Base-by-base conservation (phyloP, 108 stramenopile species). In the Pelagomonas calceolata region DNA sequence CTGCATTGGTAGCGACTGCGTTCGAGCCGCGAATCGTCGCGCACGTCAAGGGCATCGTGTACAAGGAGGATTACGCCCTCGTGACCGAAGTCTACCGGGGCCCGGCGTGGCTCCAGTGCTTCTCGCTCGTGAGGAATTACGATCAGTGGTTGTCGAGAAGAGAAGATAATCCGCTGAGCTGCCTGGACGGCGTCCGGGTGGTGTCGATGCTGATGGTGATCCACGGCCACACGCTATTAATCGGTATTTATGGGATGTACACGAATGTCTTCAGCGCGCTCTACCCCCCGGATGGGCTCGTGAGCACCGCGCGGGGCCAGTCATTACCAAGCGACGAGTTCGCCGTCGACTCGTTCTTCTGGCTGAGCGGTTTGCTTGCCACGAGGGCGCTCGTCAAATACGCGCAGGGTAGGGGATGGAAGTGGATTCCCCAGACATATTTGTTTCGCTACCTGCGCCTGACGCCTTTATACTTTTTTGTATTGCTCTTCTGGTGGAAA, bases 321-420 rank as follows among this genome's bases (percentile, higher is more conserved):
- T 32, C 69, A 21, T 16, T 73, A 36, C 43, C 66, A 0, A 43
- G 65, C 16, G 79, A 68, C 9, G 72, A 72, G 30, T 81, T 80
- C 18, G 46, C 77, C 34, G 81, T 82, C 36, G 81, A 82, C 74
- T 81, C 80, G n/a, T 82, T 82, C 63, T 82, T 82, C 63, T 81
- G 78, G 69, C 64, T 82, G 32, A 78, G 77, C 16, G 81, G 81
- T 34, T 79, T 80, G 39, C 70, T 80, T 43, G 63, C 31, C 34
- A 21, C n/a, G 43, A 63, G 31, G 7, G 30, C 35, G 36, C 63
- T 15, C 33, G 32, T 0, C 30, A 65, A 32, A 15, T 33, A 0
- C 36, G 18, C 21, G 36, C 44, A 9, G n/a, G 31, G 34, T 32
- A 45, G n/a, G 78, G 76, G 72, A 43, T 80, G 29, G 80, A 78